Percentiles rank a stretch among this genome's conserved stretches.
Conservation (phyloP, 495 filamentous ascomycete genomes). For the Neurospora sp. region DNA sequence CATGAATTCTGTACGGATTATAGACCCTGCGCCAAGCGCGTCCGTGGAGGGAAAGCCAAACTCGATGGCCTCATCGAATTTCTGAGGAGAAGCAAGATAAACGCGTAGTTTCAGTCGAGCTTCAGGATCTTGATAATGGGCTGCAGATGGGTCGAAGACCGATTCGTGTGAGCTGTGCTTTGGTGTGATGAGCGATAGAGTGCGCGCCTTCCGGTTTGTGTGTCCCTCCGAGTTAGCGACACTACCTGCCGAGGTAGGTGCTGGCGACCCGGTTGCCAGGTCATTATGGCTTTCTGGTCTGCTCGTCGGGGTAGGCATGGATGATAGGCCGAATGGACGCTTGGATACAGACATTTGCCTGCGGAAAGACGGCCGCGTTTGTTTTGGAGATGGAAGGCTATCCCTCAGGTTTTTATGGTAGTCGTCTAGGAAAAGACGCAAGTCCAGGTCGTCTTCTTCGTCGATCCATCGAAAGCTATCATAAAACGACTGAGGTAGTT, state of each 20-base stretch:
- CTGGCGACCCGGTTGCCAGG: conserved; percentile 11
- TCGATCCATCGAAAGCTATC: conserved; percentile 75
- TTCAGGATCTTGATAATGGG: conserved; percentile 86
- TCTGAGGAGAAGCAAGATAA: conserved; percentile 85
- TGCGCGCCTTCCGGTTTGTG: conserved; percentile 35
- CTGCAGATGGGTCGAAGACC: conserved; percentile 60
- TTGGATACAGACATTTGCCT: conserved; percentile 44
- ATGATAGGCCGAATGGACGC: conserved; percentile 43
- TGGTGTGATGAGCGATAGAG: conserved; percentile 38
- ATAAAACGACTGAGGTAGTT: conserved; percentile 35
- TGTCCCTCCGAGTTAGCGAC: conserved; percentile 18
- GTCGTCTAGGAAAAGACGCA: conserved; percentile 50
- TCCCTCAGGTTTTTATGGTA: conserved; percentile 40
- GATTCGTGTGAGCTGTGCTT: conserved; percentile 37
- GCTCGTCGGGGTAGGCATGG: conserved; percentile 18
- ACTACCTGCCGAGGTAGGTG: conserved; percentile 21
- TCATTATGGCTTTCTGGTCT: neutral
- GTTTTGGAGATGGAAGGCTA: conserved; percentile 28
- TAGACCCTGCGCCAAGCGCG: conserved; percentile 16
- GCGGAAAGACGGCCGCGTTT: conserved; percentile 38
- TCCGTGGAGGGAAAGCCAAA: conserved; percentile 76
- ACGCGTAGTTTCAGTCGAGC: conserved; percentile 76
- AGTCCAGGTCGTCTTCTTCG: conserved; percentile 63
- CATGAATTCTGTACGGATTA: neutral
- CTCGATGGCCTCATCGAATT: conserved; percentile 90